Evolutionary conservation across 257 asterid genomes (phyloP), one percentile per base, ranked within the genome.

Genomic region (Euphrasia confusa): DNA sequence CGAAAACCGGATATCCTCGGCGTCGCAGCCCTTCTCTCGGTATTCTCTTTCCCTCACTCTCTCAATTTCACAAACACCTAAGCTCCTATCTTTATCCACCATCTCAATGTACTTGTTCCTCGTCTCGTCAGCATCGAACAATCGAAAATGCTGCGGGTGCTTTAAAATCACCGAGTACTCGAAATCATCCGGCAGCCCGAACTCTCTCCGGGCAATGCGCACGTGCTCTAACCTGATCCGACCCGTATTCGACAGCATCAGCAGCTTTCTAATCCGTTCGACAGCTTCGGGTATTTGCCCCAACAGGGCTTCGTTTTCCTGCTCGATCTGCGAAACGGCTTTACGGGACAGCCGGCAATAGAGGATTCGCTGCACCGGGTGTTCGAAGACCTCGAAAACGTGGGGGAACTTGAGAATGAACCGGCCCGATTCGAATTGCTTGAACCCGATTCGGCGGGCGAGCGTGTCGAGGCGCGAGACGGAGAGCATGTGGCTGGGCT

Each of bases 151-250:
- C 49, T 78, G 69, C 0, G 93, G 96, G 72, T 83, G 67, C 77
- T 83, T 87, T 54, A 90, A 35, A 28, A 90, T 73, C 2, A 87
- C 89, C 17, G 97, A 87, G 35, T 71, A 67, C 75, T 87, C 94
- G 32, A 90, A 90, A 75, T 87, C 97, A 61, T 87, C 95, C 40
- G 97, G 97, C 71, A 87, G 65, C 2, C 97, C 97, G 40, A 90
- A 87, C 61, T 83, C 90, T 45, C 45, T 78, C 68, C 97, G 73
- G 0, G 95, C 95, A 44, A 90, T 83, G 27, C 97, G 86, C 7
- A 90, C 82, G 59, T 90, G 96, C 57, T 90, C 97, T 8, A 90
- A 30, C 69, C 93, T 67, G 32, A 90, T 66, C 52, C 97, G 81
- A 54, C 96, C 89, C 42, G 91, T 72, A 27, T 85, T 90, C 5